Evolutionary conservation across 2,329 filamentous ascomycete species (phyloP).

Genomic region (Fusarium brevicatenulatum): DNA sequence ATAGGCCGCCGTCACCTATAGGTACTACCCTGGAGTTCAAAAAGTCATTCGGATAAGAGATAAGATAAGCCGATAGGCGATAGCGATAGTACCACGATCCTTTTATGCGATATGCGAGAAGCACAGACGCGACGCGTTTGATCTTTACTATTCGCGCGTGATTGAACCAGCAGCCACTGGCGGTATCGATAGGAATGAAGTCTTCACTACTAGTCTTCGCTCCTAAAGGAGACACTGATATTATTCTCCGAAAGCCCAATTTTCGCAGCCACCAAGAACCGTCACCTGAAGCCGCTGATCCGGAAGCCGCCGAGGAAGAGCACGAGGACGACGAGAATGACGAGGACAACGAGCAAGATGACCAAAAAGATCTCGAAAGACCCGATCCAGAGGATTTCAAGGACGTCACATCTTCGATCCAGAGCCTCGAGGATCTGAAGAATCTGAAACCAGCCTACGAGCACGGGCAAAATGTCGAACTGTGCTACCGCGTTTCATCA

Average conservation of each 20-base stretch:
- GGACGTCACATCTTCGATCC: accelerated
- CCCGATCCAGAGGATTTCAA: not conserved
- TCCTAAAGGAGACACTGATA: not conserved
- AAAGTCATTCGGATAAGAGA: no score
- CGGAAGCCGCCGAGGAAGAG: accelerated
- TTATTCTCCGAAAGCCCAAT: not conserved
- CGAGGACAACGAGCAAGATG: no score
- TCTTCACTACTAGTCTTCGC: not conserved
- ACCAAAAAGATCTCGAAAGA: no score
- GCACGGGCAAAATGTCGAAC: not conserved
- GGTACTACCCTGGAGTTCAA: no score
- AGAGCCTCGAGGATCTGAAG: not conserved
- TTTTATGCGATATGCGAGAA: not conserved
- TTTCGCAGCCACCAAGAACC: not conserved
- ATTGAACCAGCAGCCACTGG: not conserved
- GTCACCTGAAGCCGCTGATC: accelerated
- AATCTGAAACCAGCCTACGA: accelerated
- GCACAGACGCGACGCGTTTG: not conserved
- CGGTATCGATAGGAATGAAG: not conserved
- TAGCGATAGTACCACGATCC: not conserved
- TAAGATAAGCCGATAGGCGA: not conserved
- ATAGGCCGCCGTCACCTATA: no score
- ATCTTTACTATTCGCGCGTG: not conserved
- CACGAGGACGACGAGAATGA: no score
- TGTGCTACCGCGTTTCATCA: not conserved